Evolutionary conservation across 73 alveolate species (phyloP).

Genomic region (Paramecium sexaurelia): DNA sequence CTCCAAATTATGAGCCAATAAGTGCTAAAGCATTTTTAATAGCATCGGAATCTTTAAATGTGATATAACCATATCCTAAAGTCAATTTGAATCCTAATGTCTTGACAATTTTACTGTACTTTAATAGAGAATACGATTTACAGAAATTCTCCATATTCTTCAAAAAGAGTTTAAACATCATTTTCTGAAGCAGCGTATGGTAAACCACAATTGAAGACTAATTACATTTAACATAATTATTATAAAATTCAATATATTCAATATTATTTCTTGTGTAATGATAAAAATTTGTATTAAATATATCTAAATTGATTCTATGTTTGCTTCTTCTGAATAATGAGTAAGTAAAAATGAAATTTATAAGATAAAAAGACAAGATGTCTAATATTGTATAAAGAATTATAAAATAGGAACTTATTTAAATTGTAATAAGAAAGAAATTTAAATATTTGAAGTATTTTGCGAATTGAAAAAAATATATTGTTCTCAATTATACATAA

Average conservation of each 20-base stretch:
- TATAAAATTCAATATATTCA: neutral
- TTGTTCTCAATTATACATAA: neutral
- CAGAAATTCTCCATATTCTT: constrained; percentile 72
- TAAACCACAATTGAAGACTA: constrained; percentile 87
- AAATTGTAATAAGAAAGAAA: too few relatives aligned
- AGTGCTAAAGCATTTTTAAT: constrained; percentile 74
- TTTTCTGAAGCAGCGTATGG: constrained; percentile 92
- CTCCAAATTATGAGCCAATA: constrained; percentile 76
- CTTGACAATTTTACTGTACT: constrained; percentile 81
- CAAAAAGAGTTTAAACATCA: constrained; percentile 82
- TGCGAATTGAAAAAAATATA: neutral
- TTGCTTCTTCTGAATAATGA: too few relatives aligned
- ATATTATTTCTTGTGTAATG: neutral
- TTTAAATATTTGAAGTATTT: neutral
- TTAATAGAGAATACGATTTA: neutral
- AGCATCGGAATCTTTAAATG: constrained; percentile 66
- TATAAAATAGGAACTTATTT: too few relatives aligned
- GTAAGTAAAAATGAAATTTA: too few relatives aligned
- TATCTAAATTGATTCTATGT: too few relatives aligned
- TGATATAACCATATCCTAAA: constrained; percentile 92
- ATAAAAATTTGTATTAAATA: neutral
- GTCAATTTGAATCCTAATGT: constrained; percentile 93
- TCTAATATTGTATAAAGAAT: too few relatives aligned
- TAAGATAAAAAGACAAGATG: too few relatives aligned
- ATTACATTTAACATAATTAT: neutral